phyloP scores from a whole-genome alignment of 1,284 basidiomycete species.

The Boletus semigastroideus region DNA sequence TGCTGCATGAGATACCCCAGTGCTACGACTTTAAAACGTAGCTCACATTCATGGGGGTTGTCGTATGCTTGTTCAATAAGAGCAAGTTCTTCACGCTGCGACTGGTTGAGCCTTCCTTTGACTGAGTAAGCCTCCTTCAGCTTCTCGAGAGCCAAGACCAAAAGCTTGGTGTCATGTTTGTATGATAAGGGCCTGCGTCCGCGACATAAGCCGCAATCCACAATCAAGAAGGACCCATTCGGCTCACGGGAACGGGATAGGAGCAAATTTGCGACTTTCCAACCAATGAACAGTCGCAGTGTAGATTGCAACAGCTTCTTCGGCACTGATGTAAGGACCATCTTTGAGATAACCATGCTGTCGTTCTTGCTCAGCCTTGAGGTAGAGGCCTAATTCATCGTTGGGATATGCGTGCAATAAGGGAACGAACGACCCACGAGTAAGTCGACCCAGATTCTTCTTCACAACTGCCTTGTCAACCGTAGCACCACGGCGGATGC shows the following conservation, averaged over 20 bases:
- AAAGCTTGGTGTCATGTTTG: constrained; percentile 96
- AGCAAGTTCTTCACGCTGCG: constrained; percentile 93
- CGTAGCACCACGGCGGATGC: constrained; percentile 94
- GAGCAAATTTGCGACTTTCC: constrained; percentile 93
- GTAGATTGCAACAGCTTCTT: constrained; percentile 97
- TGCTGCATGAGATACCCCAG: constrained; percentile 2
- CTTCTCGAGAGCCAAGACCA: constrained; percentile 94
- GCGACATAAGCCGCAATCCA: constrained; percentile 2
- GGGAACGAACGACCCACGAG: constrained; percentile 49
- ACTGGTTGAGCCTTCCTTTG: constrained; percentile 93
- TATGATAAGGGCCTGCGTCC: constrained; percentile 84
- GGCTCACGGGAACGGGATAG: constrained; percentile 91
- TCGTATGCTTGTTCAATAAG: constrained; percentile 97
- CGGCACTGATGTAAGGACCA: constrained; percentile 94
- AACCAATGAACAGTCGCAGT: constrained; percentile 98
- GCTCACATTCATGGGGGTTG: constrained; percentile 84
- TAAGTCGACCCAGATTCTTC: constrained; percentile 91
- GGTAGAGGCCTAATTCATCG: constrained; percentile 66
- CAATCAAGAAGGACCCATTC: not conserved
- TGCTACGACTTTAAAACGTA: not conserved
- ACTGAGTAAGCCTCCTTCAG: constrained; percentile 98
- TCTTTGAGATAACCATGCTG: constrained; percentile 98
- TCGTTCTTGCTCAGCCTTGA: constrained; percentile 97
- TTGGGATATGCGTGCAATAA: constrained; percentile 7
- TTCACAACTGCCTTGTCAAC: constrained; percentile 99